These are phyloP conservation scores for Lachancea thermotolerans DNA, from an alignment of 805 yeast genomes.

Conservation along the genomic window DNA sequence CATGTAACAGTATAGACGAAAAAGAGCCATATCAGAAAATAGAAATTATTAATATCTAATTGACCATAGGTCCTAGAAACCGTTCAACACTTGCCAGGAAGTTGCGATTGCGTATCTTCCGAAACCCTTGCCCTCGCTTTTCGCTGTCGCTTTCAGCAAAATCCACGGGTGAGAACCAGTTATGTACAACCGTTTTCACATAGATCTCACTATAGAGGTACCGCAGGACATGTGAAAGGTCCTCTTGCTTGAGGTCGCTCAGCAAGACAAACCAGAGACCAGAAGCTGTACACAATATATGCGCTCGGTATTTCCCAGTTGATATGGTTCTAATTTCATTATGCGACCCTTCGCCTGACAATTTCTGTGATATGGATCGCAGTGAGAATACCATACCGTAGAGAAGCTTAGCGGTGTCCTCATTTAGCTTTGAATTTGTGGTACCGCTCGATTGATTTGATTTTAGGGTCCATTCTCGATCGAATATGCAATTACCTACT, in stretches of 20 bases:
- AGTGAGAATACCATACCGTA: conserved; percentile 82
- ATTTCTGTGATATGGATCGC: conserved; percentile 61
- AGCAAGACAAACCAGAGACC: conserved; percentile 70
- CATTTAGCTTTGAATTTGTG: conserved; percentile 48
- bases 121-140: conserved; percentile 29
- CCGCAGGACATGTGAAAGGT: conserved; percentile 25
- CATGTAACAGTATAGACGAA: conserved; percentile 8
- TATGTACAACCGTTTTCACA: conserved; percentile 26
- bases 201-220: conserved; percentile 29
- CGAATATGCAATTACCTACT: conserved; percentile 65
- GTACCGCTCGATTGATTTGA: conserved; percentile 32
- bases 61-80: conserved; percentile 28
- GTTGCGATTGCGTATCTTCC: conserved; percentile 26
- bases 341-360: conserved; percentile 32
- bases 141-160: conserved; percentile 26
- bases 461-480: conserved; percentile 57
- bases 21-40: background rate
- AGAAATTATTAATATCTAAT: conserved; percentile 8
- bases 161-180: conserved; percentile 28
- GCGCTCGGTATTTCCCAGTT: conserved; percentile 75
- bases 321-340: conserved; percentile 37
- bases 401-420: conserved; percentile 70
- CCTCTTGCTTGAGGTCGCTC: conserved; percentile 46
- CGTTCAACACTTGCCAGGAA: conserved; percentile 25
- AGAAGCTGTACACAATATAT: conserved; percentile 71